These are phyloP conservation scores for Glaciozyma antarctica DNA, from an alignment of 768 basidiomycete genomes.

Conservation along the genomic window DNA sequence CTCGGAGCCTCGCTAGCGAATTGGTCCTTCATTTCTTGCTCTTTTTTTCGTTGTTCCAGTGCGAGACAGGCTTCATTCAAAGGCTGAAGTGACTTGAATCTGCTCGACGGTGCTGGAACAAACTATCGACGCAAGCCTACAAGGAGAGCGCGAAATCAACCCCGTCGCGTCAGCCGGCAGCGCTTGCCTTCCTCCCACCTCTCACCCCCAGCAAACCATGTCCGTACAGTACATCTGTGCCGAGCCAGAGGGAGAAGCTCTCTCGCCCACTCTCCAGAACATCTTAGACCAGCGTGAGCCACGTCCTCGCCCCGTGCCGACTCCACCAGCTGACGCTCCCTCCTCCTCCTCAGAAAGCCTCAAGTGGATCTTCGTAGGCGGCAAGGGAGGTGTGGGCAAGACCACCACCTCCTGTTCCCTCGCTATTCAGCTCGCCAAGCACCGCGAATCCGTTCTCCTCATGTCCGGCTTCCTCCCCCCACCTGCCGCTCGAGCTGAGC, in stretches of 20 bases:
- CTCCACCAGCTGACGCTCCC: background rate
- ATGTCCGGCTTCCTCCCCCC: conserved; percentile 50
- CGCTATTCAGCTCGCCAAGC: conserved; percentile 86
- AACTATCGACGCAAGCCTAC: too few relatives aligned
- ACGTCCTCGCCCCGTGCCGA: background rate
- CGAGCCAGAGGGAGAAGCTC: conserved; percentile 47
- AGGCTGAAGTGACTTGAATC: too few relatives aligned
- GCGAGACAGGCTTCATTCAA: too few relatives aligned
- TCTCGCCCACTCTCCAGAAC: conserved; percentile 84
- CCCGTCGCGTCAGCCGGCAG: too few relatives aligned
- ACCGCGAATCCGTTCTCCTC: conserved; percentile 87
- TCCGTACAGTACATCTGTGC: conserved; percentile 9
- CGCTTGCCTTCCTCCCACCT: background rate
- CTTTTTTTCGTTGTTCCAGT: too few relatives aligned
- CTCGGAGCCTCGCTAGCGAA: too few relatives aligned
- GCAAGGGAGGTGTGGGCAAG: conserved; percentile 83
- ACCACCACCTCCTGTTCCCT: conserved; percentile 96
- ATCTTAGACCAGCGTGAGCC: conserved; percentile 66
- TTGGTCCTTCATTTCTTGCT: too few relatives aligned
- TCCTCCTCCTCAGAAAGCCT: conserved; percentile 39
- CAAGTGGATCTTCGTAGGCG: conserved; percentile 99
- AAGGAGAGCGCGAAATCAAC: too few relatives aligned
- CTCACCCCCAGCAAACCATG: too few relatives aligned
- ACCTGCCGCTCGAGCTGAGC: background rate
- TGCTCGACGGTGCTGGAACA: too few relatives aligned